Evolutionary conservation across 1,284 basidiomycete genomes (phyloP).

Genomic region (Testicularia cyperi): DNA sequence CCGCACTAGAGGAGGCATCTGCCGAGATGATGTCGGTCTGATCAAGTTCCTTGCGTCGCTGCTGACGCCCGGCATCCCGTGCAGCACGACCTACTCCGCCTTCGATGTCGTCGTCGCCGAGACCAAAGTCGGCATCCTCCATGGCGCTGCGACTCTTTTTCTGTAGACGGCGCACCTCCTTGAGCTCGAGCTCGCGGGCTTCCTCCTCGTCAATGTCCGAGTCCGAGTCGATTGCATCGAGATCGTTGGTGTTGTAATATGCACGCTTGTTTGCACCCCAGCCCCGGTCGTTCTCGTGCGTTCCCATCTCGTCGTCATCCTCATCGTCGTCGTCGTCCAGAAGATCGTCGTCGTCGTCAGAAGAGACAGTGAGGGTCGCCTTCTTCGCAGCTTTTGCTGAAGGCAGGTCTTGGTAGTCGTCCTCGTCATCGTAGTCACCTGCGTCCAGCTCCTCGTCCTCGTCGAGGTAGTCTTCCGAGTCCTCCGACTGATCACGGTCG

Average conservation of each 20-base stretch:
- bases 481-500: slow-evolving; percentile 42
- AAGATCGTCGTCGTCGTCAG: slow-evolving; percentile 37
- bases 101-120: slow-evolving; percentile 66
- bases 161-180: slow-evolving; percentile 81
- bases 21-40: slow-evolving; percentile 3
- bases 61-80: slow-evolving; percentile 43
- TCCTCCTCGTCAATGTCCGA: slow-evolving; percentile 61
- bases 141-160: slow-evolving; percentile 72
- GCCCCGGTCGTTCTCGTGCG: slow-evolving; percentile 64
- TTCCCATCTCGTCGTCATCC: slow-evolving; percentile 66
- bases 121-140: slow-evolving; percentile 79
- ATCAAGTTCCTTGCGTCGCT: slow-evolving; percentile 45
- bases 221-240: slow-evolving; percentile 53
- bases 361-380: slow-evolving; percentile 16
- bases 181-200: slow-evolving; percentile 71
- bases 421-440: slow-evolving; percentile 61
- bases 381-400: slow-evolving; percentile 14
- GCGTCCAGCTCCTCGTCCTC: slow-evolving; percentile 17
- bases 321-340: slow-evolving; percentile 69
- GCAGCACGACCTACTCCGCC: slow-evolving; percentile 32
- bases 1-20: neutral
- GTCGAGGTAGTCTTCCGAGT: slow-evolving; percentile 33
- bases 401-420: slow-evolving; percentile 21
- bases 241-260: slow-evolving; percentile 56
- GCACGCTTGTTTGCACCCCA: slow-evolving; percentile 57